A percentile compares a stretch with the other conserved stretches of the same genome.
Conservation (phyloP, 1,139 yeast genomes). For the Fermentozyma sake region DNA sequence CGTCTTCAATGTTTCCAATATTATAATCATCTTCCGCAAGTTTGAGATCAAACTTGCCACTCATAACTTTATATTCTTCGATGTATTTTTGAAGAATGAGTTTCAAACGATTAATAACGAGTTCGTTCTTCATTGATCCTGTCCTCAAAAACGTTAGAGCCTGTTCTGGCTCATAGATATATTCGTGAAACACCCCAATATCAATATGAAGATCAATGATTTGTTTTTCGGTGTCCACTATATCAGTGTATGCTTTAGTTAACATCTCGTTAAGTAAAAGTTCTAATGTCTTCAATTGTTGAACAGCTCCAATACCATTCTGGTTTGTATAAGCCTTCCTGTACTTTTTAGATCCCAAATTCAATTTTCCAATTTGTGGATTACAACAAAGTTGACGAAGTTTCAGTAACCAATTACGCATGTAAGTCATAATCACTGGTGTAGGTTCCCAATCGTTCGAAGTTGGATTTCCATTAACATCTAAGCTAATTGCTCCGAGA, state of each 20-base stretch:
- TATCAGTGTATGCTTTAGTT: slow-evolving; percentile 45
- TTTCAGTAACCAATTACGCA: slow-evolving; percentile 64
- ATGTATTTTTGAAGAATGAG: slow-evolving; percentile 15
- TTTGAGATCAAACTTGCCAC: slow-evolving; percentile 2
- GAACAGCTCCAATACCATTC: not conserved
- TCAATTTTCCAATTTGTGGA: slow-evolving; percentile 58
- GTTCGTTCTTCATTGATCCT: slow-evolving; percentile 34
- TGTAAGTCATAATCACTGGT: slow-evolving; percentile 31
- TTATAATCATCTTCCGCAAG: slow-evolving; percentile 19
- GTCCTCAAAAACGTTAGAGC: slow-evolving; percentile 45
- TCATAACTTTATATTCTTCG: slow-evolving; percentile 11
- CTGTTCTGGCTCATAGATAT: slow-evolving; percentile 40
- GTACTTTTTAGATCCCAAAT: slow-evolving; percentile 27
- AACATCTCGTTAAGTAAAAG: slow-evolving; percentile 65
- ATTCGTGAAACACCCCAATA: slow-evolving; percentile 64
- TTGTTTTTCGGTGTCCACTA: slow-evolving; percentile 46
- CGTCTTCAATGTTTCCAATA: slow-evolving; percentile 12
- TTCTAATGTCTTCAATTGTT: slow-evolving; percentile 54
- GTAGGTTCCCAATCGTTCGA: slow-evolving; percentile 50
- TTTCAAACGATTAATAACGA: slow-evolving; percentile 19
- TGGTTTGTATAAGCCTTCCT: slow-evolving; percentile 9
- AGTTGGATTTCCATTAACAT: slow-evolving; percentile 53
- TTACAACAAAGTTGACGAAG: slow-evolving; percentile 82
- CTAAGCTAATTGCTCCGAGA: slow-evolving; percentile 57
- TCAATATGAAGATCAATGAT: slow-evolving; percentile 41